phyloP scores from a whole-genome alignment of 257 asterid species.

The Hygrophila difformis region DNA sequence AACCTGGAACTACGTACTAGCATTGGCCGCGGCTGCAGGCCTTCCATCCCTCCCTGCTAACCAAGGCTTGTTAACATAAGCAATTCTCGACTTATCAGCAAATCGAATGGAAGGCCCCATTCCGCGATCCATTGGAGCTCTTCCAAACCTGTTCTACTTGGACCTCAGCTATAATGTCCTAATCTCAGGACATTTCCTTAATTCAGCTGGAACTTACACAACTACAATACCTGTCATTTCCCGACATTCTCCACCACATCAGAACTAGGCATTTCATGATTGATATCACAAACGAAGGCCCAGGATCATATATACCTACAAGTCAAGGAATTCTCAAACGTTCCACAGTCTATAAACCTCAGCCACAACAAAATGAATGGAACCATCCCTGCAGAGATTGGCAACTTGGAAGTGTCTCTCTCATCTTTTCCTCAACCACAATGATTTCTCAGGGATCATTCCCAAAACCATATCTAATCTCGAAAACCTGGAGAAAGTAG shows the following conservation, averaged over 20 bases:
- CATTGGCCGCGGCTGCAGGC: too few relatives aligned
- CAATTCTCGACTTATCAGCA: conserved; percentile 33
- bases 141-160: conserved; percentile 34
- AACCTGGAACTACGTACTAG: too few relatives aligned
- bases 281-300: conserved; percentile 32
- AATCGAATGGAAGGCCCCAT: conserved; percentile 26
- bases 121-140: conserved; percentile 35
- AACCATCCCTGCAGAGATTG: conserved; percentile 16
- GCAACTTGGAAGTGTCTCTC: conserved; percentile 7
- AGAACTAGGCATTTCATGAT: conserved; percentile 30
- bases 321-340: conserved; percentile 35
- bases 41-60: too few relatives aligned
- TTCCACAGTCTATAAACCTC: conserved; percentile 17
- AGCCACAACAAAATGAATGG: conserved; percentile 11
- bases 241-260: conserved; percentile 19
- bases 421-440: conserved; percentile 8
- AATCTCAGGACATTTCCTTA: conserved; percentile 31
- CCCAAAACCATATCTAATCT: conserved; percentile 17
- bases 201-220: conserved; percentile 18
- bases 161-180: conserved; percentile 31
- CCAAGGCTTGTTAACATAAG: too few relatives aligned
- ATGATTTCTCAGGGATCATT: conserved; percentile 16
- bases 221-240: conserved; percentile 22
- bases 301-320: conserved; percentile 32
- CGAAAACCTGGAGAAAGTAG: conserved; percentile 10